Evolutionary conservation across 139 green algal species (phyloP).

Genomic region (Ettlia oleoabundans): DNA sequence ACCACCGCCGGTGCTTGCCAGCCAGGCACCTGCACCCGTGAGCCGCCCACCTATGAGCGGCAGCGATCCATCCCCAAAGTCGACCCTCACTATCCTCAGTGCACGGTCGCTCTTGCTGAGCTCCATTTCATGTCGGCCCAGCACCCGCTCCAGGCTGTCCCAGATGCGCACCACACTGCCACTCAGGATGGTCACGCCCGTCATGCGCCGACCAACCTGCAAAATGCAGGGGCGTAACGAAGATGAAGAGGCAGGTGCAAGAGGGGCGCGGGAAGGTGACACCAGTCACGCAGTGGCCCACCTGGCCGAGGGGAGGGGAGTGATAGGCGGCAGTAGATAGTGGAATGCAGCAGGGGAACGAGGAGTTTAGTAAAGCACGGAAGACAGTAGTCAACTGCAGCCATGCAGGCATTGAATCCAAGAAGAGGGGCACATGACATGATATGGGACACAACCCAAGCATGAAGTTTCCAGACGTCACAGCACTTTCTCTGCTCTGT

Average conservation of each 20-base stretch:
- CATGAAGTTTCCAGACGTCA: too few relatives aligned
- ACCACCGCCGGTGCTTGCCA: too few relatives aligned
- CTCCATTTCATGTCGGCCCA: slow-evolving; percentile 60
- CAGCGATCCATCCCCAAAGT: slow-evolving; percentile 39
- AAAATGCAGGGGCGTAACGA: not conserved
- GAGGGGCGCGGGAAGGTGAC: not conserved
- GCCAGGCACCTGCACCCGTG: not conserved
- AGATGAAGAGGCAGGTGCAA: not conserved
- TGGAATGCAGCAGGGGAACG: too few relatives aligned
- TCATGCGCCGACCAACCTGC: slow-evolving; percentile 64
- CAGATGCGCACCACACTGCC: slow-evolving; percentile 80
- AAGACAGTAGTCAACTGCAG: too few relatives aligned
- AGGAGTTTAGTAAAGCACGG: too few relatives aligned
- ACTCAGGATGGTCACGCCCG: slow-evolving; percentile 69
- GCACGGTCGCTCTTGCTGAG: slow-evolving; percentile 68
- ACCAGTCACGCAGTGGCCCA: too few relatives aligned
- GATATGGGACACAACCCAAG: too few relatives aligned
- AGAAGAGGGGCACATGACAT: too few relatives aligned
- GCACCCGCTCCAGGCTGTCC: slow-evolving; percentile 78
- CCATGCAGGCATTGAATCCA: too few relatives aligned
- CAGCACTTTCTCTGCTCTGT: too few relatives aligned
- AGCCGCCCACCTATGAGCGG: slow-evolving; percentile 49
- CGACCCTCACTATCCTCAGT: slow-evolving; percentile 76
- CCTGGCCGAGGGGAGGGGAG: too few relatives aligned
- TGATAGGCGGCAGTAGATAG: too few relatives aligned